These are phyloP conservation scores for Pichia ethanolica DNA, from an alignment of 805 yeast species.

Conservation along the genomic window DNA sequence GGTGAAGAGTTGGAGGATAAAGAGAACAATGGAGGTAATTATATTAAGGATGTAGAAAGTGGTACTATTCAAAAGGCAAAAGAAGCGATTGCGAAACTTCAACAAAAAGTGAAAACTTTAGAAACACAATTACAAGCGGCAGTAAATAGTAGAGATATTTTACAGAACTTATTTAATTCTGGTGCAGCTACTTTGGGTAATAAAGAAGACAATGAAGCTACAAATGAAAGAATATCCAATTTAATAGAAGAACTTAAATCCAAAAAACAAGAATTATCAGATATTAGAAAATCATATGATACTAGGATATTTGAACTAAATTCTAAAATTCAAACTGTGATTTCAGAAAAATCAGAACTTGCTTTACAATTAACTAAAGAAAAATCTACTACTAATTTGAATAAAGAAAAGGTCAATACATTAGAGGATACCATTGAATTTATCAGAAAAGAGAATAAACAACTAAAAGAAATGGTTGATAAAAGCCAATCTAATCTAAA, in stretches of 20 bases:
- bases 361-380: constrained; percentile 45
- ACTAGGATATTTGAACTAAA: constrained; percentile 43
- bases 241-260: constrained; percentile 25
- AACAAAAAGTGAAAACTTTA: constrained; percentile 47
- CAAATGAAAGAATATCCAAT: constrained; percentile 20
- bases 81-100: constrained; percentile 56
- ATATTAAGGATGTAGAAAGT: constrained; percentile 31
- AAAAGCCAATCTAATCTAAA: constrained; percentile 35
- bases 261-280: constrained; percentile 33
- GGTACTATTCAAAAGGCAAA: constrained; percentile 38
- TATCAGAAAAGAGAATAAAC: constrained; percentile 38
- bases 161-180: constrained; percentile 32
- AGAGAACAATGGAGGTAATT: constrained; percentile 40
- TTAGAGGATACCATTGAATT: constrained; percentile 33
- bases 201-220: constrained; percentile 11
- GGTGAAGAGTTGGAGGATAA: constrained; percentile 68
- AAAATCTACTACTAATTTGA: constrained; percentile 45
- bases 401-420: constrained; percentile 43
- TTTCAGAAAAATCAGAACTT: constrained; percentile 38
- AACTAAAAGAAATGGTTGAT: constrained; percentile 33
- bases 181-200: constrained; percentile 10
- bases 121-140: constrained; percentile 47
- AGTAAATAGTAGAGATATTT: constrained; percentile 63
- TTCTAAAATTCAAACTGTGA: constrained; percentile 33
- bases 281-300: constrained; percentile 33